Evolutionary conservation across 2,329 filamentous ascomycete genomes (phyloP).

Genomic region (Plenodomus biglobosus): DNA sequence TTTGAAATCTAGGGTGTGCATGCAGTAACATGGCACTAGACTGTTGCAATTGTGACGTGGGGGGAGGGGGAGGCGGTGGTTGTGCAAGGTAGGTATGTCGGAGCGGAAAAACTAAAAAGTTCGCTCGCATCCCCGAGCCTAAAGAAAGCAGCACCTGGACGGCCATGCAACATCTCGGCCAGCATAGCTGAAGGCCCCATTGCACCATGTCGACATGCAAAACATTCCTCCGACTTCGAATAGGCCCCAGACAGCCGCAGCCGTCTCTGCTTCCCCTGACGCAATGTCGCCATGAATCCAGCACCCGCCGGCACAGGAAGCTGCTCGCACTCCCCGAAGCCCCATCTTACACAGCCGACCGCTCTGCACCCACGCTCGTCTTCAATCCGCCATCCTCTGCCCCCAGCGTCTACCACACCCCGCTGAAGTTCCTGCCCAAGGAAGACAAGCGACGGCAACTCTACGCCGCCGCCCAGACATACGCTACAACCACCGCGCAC

Average conservation of each 20-base stretch:
- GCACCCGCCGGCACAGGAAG: constrained; percentile 51
- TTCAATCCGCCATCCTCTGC: constrained; percentile 67
- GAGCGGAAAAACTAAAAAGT: constrained; percentile 34
- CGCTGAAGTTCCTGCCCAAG: constrained; percentile 63
- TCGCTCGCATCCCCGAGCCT: constrained; percentile 17
- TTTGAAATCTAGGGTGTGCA: too few relatives aligned
- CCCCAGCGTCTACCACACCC: constrained; percentile 65
- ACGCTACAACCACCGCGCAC: constrained; percentile 24
- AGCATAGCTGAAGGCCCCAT: constrained; percentile 10
- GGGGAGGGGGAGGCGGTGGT: too few relatives aligned
- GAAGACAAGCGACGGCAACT: constrained; percentile 57
- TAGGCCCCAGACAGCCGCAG: constrained; percentile 15
- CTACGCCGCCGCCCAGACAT: constrained; percentile 40
- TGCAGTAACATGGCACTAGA: too few relatives aligned
- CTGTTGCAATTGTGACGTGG: too few relatives aligned
- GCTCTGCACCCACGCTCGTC: constrained; percentile 44
- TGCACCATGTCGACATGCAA: constrained; percentile 40
- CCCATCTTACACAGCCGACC: constrained; percentile 45
- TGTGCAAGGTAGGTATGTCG: constrained; percentile 15
- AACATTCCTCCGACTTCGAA: constrained; percentile 30
- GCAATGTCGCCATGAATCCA: constrained; percentile 48
- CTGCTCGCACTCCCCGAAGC: constrained; percentile 50
- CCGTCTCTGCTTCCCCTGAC: constrained; percentile 27
- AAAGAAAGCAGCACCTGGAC: constrained; percentile 12
- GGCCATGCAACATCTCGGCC: constrained; percentile 8